Evolutionary conservation across 805 yeast species (phyloP).

Genomic region (Saccharomycopsis sp.): DNA sequence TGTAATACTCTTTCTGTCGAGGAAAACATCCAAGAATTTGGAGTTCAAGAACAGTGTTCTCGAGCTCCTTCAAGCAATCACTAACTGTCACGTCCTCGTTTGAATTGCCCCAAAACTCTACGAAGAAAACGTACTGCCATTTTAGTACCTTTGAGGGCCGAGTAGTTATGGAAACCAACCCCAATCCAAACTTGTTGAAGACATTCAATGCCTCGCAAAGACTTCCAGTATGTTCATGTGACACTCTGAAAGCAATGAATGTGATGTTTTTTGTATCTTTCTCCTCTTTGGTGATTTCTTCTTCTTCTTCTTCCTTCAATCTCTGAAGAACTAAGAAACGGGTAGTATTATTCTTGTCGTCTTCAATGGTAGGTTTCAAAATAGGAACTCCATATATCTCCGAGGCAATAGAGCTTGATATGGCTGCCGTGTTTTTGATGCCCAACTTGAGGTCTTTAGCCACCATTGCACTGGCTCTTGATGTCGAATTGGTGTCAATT

Average conservation of each 20-base stretch:
- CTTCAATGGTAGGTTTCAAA: constrained; percentile 55
- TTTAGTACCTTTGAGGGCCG: constrained; percentile 61
- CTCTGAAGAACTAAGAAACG: constrained; percentile 69
- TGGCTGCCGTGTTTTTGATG: constrained; percentile 51
- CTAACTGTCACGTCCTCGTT: constrained; percentile 27
- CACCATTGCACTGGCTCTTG: constrained; percentile 73
- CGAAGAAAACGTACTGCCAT: constrained; percentile 82
- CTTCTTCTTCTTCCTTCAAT: too few species aligned
- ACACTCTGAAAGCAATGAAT: constrained; percentile 58
- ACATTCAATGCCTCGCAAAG: constrained; percentile 56
- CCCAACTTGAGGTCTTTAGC: constrained; percentile 27
- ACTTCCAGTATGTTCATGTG: constrained; percentile 66
- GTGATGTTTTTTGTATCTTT: constrained; percentile 33
- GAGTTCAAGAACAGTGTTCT: constrained; percentile 40
- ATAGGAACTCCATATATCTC: constrained; percentile 52
- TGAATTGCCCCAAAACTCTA: constrained; percentile 52
- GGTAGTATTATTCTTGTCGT: constrained; percentile 71
- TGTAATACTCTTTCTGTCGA: constrained; percentile 36
- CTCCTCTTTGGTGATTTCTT: background rate
- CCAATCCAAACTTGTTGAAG: constrained; percentile 50
- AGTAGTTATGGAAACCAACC: constrained; percentile 66
- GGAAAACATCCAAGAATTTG: constrained; percentile 55
- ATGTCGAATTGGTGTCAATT: constrained; percentile 72
- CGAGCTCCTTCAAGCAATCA: constrained; percentile 38
- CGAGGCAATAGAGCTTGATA: constrained; percentile 67